Percentiles rank a stretch among this genome's conserved stretches.
Evolutionary conservation across 2,329 filamentous ascomycete genomes (phyloP).

Genomic region (Alternaria arbusti): DNA sequence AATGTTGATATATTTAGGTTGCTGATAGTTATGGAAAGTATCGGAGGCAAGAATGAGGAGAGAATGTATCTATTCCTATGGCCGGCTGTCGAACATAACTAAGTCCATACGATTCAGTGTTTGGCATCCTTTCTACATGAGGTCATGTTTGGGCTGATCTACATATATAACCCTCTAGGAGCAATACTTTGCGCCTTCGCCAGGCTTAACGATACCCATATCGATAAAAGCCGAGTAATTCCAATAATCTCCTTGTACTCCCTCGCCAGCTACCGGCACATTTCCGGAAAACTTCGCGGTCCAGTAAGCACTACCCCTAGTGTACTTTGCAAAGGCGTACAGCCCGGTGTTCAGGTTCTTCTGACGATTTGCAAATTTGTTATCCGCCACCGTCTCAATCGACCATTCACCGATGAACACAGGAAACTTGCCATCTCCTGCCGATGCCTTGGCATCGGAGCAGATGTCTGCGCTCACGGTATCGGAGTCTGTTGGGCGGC

Average conservation of each 20-base stretch:
- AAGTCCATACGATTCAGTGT: neutral
- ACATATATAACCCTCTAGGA: neutral
- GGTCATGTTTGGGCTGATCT: neutral
- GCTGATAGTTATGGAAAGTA: no score
- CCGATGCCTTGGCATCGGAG: neutral
- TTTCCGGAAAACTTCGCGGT: neutral
- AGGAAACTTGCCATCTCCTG: neutral
- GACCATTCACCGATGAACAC: neutral
- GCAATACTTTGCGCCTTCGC: neutral
- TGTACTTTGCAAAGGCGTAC: neutral
- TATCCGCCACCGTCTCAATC: neutral
- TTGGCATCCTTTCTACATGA: neutral
- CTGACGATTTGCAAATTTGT: neutral
- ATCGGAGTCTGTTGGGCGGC: slow-evolving; percentile 14
- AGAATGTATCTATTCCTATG: no score
- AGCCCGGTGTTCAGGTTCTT: neutral
- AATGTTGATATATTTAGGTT: no score
- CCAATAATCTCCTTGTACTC: neutral
- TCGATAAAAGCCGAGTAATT: neutral
- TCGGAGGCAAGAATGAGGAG: no score
- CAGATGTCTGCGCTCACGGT: slow-evolving; percentile 4
- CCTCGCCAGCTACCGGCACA: neutral
- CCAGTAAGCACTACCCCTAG: neutral
- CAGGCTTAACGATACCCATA: neutral
- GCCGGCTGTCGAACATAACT: no score